Percentiles rank a stretch among this genome's conserved stretches.
Conservation (phyloP, 257 asterid species). For the Verbena officinalis region DNA sequence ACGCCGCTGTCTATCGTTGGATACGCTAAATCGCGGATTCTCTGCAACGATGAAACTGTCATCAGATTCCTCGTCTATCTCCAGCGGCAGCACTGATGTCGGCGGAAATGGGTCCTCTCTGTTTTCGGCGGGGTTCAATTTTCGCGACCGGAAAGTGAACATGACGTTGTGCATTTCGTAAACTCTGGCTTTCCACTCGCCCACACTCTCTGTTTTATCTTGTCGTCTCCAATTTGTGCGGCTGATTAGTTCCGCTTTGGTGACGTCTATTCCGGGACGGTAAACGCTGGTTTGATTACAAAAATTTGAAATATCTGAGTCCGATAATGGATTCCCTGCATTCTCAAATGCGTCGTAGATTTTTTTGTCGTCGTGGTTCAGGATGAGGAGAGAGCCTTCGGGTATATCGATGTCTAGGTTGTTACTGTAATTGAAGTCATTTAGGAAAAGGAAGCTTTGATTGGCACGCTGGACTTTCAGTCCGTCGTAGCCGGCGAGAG, state of each 20-base stretch:
- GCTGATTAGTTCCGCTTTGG: slow-evolving; percentile 72
- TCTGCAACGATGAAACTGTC: slow-evolving; percentile 90
- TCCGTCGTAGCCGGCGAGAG: slow-evolving; percentile 93
- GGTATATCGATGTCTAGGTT: slow-evolving; percentile 47
- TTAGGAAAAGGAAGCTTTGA: slow-evolving; percentile 86
- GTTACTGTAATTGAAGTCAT: slow-evolving; percentile 49
- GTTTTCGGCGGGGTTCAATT: slow-evolving; percentile 52
- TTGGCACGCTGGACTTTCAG: slow-evolving; percentile 92
- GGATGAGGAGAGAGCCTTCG: slow-evolving; percentile 71
- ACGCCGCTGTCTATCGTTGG: slow-evolving; percentile 52
- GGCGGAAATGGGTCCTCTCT: slow-evolving; percentile 69
- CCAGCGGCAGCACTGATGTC: slow-evolving; percentile 73
- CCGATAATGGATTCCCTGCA: slow-evolving; percentile 71
- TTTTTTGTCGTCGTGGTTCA: slow-evolving; percentile 86
- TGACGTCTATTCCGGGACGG: slow-evolving; percentile 97
- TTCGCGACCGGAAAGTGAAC: slow-evolving; percentile 82
- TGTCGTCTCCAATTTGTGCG: slow-evolving; percentile 93
- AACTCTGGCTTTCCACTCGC: slow-evolving; percentile 89
- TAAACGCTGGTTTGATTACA: slow-evolving; percentile 84
- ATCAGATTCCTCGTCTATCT: slow-evolving; percentile 81
- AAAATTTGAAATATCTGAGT: slow-evolving; percentile 64
- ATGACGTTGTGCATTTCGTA: slow-evolving; percentile 86
- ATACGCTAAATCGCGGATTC: slow-evolving; percentile 85
- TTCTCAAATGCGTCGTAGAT: slow-evolving; percentile 84
- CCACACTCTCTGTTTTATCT: slow-evolving; percentile 75